These are phyloP conservation scores for Skeletonema potamos DNA, from an alignment of 108 stramenopile species.

Conservation along the genomic window DNA sequence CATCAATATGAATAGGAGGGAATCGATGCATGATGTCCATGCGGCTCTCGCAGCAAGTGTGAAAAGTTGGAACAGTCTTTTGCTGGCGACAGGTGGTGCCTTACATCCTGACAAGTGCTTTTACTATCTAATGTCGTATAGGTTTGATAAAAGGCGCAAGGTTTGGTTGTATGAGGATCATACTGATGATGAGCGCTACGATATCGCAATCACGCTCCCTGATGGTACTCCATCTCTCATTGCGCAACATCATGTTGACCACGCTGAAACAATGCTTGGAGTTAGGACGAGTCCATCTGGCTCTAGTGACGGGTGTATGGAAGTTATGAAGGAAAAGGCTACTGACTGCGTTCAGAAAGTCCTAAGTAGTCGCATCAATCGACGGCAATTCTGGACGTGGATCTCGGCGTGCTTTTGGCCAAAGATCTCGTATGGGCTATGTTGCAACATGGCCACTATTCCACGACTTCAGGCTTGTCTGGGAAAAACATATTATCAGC, in stretches of 20 bases:
- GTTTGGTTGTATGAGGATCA: background rate
- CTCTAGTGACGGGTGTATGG: too few species aligned
- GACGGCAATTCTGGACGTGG: constrained; percentile 1
- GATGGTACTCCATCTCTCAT: background rate
- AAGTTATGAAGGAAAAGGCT: constrained; percentile 15
- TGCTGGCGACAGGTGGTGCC: background rate
- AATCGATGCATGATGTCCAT: background rate
- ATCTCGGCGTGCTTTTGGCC: constrained; percentile 13
- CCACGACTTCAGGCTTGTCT: background rate
- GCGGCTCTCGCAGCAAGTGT: constrained; percentile 1
- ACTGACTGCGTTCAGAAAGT: constrained; percentile 10
- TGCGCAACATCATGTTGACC: background rate
- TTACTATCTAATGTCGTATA: background rate
- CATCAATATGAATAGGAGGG: constrained; percentile 3
- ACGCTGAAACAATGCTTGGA: background rate
- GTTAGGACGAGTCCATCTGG: background rate
- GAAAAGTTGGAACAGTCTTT: background rate
- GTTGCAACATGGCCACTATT: background rate
- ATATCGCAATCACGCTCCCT: background rate
- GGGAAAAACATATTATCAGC: background rate
- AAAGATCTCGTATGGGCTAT: constrained; percentile 7
- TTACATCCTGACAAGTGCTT: background rate
- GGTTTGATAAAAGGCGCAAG: background rate
- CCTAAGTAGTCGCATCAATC: background rate
- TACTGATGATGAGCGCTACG: background rate